Conservation (phyloP, 2,329 filamentous ascomycete genomes). For the Diplodia corticola region DNA sequence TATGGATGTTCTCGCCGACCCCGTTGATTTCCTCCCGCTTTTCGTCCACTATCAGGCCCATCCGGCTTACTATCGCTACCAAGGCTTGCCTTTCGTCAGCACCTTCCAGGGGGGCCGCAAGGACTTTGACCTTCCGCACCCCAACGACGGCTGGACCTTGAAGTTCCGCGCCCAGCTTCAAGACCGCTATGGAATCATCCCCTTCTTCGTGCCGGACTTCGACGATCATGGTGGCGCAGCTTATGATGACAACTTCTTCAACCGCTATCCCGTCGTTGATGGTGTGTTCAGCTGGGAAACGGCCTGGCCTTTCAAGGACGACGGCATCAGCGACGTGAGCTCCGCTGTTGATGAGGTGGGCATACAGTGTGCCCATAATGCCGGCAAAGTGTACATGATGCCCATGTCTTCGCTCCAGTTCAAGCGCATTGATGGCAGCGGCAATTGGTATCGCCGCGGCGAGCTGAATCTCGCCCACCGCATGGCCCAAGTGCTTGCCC, state of each 20-base stretch:
- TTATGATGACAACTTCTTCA: slow-evolving; percentile 29
- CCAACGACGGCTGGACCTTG: slow-evolving; percentile 20
- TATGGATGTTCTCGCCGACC: slow-evolving; percentile 30
- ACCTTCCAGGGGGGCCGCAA: slow-evolving; percentile 36
- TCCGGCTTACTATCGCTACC: slow-evolving; percentile 33
- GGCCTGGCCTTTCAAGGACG: slow-evolving; percentile 31
- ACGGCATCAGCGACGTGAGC: slow-evolving; percentile 29
- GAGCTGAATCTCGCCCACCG: slow-evolving; percentile 40
- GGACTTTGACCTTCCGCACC: not conserved
- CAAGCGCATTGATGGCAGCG: slow-evolving; percentile 37
- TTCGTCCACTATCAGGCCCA: slow-evolving; percentile 30
- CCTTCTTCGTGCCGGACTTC: slow-evolving; percentile 38
- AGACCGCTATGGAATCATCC: slow-evolving; percentile 29
- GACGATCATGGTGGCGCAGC: slow-evolving; percentile 25
- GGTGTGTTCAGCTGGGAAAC: slow-evolving; percentile 44
- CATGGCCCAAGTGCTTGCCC: slow-evolving; percentile 31
- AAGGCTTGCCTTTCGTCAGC: slow-evolving; percentile 35
- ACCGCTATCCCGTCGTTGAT: slow-evolving; percentile 32
- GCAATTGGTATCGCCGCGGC: slow-evolving; percentile 42
- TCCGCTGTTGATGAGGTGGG: slow-evolving; percentile 33
- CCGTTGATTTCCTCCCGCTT: slow-evolving; percentile 32
- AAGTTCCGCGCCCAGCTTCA: slow-evolving; percentile 29
- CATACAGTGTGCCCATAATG: slow-evolving; percentile 32
- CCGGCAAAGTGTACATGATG: slow-evolving; percentile 44
- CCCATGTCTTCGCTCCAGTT: slow-evolving; percentile 41